Evolutionary conservation across 306 rosid genomes (phyloP).

Genomic region (Citrullus amarus): DNA sequence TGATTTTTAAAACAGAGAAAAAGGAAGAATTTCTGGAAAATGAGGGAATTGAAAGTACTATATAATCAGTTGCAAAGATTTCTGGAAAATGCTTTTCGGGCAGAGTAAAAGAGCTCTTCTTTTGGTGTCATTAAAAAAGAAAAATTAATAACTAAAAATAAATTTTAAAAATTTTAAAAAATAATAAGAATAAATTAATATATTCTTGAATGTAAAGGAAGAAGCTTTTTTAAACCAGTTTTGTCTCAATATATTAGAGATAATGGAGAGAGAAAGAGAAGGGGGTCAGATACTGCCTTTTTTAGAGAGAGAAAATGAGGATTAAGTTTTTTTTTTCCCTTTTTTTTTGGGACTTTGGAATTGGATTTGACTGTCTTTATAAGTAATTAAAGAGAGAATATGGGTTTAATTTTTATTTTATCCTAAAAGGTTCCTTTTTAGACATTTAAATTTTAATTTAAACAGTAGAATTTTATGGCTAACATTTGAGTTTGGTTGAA

Average conservation of each 20-base stretch:
- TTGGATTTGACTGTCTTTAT: slow-evolving; percentile 17
- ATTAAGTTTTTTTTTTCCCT: neutral
- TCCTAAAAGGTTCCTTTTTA: too few species aligned
- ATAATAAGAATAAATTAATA: neutral
- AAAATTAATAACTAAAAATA: neutral
- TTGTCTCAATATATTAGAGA: slow-evolving; percentile 12
- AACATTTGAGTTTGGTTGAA: too few species aligned
- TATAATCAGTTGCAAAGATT: slow-evolving; percentile 45
- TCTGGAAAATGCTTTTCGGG: slow-evolving; percentile 45
- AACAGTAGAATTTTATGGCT: too few species aligned
- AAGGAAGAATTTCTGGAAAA: slow-evolving; percentile 20
- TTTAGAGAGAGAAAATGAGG: slow-evolving; percentile 7
- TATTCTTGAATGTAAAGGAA: slow-evolving; percentile 3
- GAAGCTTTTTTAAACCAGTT: slow-evolving; percentile 14
- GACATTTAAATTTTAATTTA: too few species aligned
- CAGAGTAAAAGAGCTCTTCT: slow-evolving; percentile 33
- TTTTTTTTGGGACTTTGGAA: slow-evolving; percentile 7
- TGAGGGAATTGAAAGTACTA: neutral
- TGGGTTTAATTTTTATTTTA: too few species aligned
- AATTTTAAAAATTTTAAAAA: neutral
- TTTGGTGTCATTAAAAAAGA: neutral
- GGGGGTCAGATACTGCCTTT: slow-evolving; percentile 8
- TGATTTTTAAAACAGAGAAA: neutral
- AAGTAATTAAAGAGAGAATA: too few species aligned
- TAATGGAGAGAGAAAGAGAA: neutral